A percentile compares a stretch with the other conserved stretches of the same genome.
These are phyloP conservation scores for Cladosporium colombiae DNA, from an alignment of 2,329 filamentous ascomycete genomes.

Conservation along the genomic window DNA sequence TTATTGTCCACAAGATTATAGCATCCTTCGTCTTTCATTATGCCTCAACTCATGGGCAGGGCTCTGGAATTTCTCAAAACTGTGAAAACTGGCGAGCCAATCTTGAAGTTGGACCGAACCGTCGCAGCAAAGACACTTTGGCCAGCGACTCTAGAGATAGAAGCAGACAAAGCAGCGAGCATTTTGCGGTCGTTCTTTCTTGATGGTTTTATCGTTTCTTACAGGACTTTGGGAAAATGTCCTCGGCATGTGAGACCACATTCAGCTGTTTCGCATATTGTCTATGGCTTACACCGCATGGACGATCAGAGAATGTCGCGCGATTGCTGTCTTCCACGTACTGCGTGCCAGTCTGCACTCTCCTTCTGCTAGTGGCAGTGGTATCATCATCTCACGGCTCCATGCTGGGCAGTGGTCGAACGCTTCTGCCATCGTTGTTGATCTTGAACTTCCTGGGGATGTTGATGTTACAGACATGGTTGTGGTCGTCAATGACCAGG, in stretches of 20 bases:
- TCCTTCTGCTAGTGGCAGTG: background rate
- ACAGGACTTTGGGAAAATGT: background rate
- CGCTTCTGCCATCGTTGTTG: background rate
- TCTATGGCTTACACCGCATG: background rate
- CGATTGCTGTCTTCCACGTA: background rate
- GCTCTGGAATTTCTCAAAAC: background rate
- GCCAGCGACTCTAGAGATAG: background rate
- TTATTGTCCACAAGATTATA: no score
- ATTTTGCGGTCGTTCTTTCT: constrained; percentile 1
- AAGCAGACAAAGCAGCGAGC: background rate
- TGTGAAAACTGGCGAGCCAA: background rate
- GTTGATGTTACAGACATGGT: background rate
- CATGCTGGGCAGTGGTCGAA: background rate
- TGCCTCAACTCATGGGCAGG: background rate
- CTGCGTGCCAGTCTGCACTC: background rate
- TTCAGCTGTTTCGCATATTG: background rate
- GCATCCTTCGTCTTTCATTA: background rate
- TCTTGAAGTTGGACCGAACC: background rate
- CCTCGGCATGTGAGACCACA: background rate
- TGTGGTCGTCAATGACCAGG: background rate
- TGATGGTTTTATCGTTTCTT: constrained; percentile 1
- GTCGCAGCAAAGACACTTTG: background rate
- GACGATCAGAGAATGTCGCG: background rate
- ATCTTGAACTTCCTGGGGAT: background rate
- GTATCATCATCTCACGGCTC: background rate